Conservation (phyloP, 257 asterid genomes). For the Orobanche coerulescens region DNA sequence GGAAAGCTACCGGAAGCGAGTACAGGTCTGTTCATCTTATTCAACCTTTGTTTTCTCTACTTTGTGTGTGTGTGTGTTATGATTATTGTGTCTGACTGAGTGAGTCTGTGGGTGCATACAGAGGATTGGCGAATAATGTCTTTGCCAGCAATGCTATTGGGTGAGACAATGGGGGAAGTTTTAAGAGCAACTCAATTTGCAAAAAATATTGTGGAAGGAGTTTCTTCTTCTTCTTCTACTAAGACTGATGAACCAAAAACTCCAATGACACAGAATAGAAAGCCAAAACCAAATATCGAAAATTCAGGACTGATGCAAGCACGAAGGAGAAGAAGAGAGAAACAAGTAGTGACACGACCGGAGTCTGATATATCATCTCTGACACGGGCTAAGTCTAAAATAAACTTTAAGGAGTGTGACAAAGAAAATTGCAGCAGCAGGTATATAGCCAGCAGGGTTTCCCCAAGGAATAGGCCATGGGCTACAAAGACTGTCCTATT, state of each 20-base stretch:
- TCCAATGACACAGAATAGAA: conserved; percentile 37
- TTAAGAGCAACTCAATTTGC: conserved; percentile 71
- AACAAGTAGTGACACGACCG: conserved; percentile 38
- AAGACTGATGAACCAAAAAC: conserved; percentile 68
- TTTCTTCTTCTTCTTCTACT: conserved; percentile 14
- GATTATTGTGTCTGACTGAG: no score
- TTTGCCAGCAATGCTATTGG: conserved; percentile 82
- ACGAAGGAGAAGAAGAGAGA: conserved; percentile 60
- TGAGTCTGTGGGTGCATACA: not conserved
- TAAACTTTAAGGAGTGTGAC: conserved; percentile 70
- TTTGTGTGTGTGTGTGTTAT: not conserved
- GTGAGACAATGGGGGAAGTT: conserved; percentile 80
- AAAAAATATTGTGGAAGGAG: conserved; percentile 46
- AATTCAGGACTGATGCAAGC: conserved; percentile 36
- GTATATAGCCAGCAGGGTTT: conserved; percentile 67
- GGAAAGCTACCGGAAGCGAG: conserved; percentile 53
- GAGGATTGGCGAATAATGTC: conserved; percentile 75
- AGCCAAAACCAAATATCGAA: conserved; percentile 31
- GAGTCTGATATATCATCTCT: conserved; percentile 33
- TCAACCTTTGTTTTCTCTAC: no score
- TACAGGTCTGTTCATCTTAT: conserved; percentile 31
- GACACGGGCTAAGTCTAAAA: conserved; percentile 57
- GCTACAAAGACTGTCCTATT: conserved; percentile 72
- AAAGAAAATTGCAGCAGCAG: conserved; percentile 58
- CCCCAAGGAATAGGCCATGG: conserved; percentile 87